These are phyloP conservation scores for Penicillium parvum DNA, from an alignment of 495 filamentous ascomycete species.

Conservation along the genomic window DNA sequence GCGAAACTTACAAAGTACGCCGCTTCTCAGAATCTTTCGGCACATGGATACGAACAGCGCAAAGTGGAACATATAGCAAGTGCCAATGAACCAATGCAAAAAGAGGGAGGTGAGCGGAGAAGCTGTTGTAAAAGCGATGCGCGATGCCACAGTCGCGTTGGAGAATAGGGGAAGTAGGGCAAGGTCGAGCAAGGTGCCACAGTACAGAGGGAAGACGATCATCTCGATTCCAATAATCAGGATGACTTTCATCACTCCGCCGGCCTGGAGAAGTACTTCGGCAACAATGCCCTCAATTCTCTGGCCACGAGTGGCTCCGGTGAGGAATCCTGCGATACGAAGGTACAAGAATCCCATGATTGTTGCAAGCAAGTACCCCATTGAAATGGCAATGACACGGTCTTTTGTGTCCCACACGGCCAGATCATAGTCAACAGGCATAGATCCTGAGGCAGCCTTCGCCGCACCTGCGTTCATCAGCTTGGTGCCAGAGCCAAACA, in stretches of 20 bases:
- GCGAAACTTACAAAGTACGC: slow-evolving; percentile 73
- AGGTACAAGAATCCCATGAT: slow-evolving; percentile 74
- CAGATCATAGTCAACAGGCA: slow-evolving; percentile 53
- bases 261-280: slow-evolving; percentile 86
- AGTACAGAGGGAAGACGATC: slow-evolving; percentile 95
- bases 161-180: slow-evolving; percentile 88
- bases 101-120: slow-evolving; percentile 86
- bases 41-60: slow-evolving; percentile 99
- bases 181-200: slow-evolving; percentile 82
- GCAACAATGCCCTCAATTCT: slow-evolving; percentile 72
- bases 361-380: slow-evolving; percentile 75
- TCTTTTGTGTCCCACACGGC: slow-evolving; percentile 75
- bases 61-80: slow-evolving; percentile 99
- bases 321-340: slow-evolving; percentile 60
- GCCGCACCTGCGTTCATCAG: slow-evolving; percentile 23
- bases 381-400: slow-evolving; percentile 70
- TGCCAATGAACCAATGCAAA: slow-evolving; percentile 98
- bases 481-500: slow-evolving; percentile 22
- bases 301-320: slow-evolving; percentile 58
- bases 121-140: slow-evolving; percentile 67
- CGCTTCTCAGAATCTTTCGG: slow-evolving; percentile 89
- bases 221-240: slow-evolving; percentile 99
- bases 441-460: slow-evolving; percentile 15
- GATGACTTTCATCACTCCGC: slow-evolving; percentile 96
- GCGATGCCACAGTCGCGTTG: slow-evolving; percentile 65